Conservation (phyloP, 1,139 yeast species). For the Blastobotrys apis region DNA sequence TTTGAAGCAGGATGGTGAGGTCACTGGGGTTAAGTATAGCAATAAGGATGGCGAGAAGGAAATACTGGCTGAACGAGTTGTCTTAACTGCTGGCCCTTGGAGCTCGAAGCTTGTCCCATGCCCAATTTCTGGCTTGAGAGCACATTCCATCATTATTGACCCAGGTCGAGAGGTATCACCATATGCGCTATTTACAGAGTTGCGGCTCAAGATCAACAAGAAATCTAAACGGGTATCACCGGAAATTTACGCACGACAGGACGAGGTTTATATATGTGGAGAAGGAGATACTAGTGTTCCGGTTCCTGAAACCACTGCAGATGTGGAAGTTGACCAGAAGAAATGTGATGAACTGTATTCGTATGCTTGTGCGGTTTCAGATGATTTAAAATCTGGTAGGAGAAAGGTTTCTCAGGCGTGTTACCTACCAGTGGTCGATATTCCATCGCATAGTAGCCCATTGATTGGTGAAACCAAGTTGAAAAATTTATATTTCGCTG, state of each 20-base stretch:
- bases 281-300: conserved; percentile 91
- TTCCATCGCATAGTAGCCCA: conserved; percentile 90
- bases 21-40: conserved; percentile 23
- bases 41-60: conserved; percentile 24
- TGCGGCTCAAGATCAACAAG: conserved; percentile 38
- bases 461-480: conserved; percentile 90
- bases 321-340: conserved; percentile 80
- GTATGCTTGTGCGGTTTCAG: conserved; percentile 75
- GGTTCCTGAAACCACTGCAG: conserved; percentile 91
- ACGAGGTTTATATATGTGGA: conserved; percentile 96
- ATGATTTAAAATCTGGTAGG: conserved; percentile 67
- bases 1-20: conserved; percentile 21
- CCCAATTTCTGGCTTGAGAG: conserved; percentile 87
- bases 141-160: conserved; percentile 88
- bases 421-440: conserved; percentile 89
- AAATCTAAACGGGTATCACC: conserved; percentile 54
- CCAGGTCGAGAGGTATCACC: conserved; percentile 76
- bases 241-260: conserved; percentile 90
- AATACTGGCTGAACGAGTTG: conserved; percentile 64
- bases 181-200: conserved; percentile 81
- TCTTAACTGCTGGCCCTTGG: conserved; percentile 96
- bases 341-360: conserved; percentile 84
- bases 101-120: conserved; percentile 83
- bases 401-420: conserved; percentile 89
- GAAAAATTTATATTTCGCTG: conserved; percentile 68